phyloP scores from a whole-genome alignment of 805 yeast genomes.

The Ogataea minuta region DNA sequence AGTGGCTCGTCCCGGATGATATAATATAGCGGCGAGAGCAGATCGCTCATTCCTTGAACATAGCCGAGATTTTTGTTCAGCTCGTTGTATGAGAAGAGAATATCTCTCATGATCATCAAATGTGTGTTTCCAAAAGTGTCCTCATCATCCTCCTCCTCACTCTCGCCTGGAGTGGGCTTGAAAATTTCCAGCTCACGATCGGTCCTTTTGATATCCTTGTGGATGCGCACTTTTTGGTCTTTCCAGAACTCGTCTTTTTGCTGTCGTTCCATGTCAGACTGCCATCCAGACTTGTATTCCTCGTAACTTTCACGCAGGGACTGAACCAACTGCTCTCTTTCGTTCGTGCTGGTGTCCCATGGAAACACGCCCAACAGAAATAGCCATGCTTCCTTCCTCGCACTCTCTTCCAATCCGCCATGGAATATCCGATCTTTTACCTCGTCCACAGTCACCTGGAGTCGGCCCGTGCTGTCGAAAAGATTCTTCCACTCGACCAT shows the following conservation, averaged over 20 bases:
- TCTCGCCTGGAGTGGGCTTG: constrained; percentile 33
- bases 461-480: constrained; percentile 76
- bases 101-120: constrained; percentile 66
- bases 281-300: constrained; percentile 71
- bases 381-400: constrained; percentile 79
- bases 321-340: constrained; percentile 56
- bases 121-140: constrained; percentile 75
- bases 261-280: constrained; percentile 51
- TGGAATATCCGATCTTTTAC: constrained; percentile 84
- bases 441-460: constrained; percentile 71
- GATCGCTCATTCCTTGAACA: constrained; percentile 97
- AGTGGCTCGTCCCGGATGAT: constrained; percentile 65
- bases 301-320: constrained; percentile 50
- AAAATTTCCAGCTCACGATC: constrained; percentile 76
- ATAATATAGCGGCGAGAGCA: constrained; percentile 80
- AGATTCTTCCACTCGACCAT: constrained; percentile 78
- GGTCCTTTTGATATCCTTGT: constrained; percentile 89
- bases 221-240: constrained; percentile 87
- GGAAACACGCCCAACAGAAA: constrained; percentile 81
- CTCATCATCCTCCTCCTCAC: constrained; percentile 42
- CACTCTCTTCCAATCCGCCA: constrained; percentile 67
- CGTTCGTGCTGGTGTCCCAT: constrained; percentile 78
- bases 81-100: constrained; percentile 83
- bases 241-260: constrained; percentile 68
- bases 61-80: constrained; percentile 83